These are phyloP conservation scores for Gleditsia sinensis DNA, from an alignment of 306 rosid species.

Conservation along the genomic window DNA sequence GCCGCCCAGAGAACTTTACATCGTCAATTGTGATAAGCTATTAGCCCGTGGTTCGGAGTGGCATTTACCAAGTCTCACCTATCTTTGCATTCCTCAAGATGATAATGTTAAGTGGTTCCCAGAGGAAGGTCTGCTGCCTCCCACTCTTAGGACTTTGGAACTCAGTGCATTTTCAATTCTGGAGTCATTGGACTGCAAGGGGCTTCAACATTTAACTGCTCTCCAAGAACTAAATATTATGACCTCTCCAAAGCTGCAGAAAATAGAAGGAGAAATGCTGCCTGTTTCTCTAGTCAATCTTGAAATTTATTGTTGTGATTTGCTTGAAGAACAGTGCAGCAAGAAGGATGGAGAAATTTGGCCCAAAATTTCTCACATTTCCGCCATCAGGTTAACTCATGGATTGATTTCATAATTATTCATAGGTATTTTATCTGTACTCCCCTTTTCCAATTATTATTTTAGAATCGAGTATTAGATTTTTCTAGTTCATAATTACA, in stretches of 20 bases:
- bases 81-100: background rate
- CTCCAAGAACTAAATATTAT: background rate
- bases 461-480: too few relatives aligned
- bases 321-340: background rate
- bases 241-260: background rate
- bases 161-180: accelerated
- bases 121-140: background rate
- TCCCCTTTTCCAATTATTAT: too few relatives aligned
- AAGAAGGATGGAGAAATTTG: background rate
- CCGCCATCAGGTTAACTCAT: background rate
- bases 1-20: background rate
- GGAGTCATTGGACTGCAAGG: background rate
- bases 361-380: background rate
- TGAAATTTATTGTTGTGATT: too few relatives aligned
- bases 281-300: background rate
- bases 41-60: background rate
- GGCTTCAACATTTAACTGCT: too few relatives aligned
- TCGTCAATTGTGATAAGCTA: background rate
- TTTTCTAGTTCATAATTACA: too few relatives aligned
- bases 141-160: accelerated
- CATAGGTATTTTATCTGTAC: background rate
- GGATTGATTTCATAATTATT: background rate
- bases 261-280: background rate
- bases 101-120: background rate
- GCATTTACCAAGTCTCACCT: background rate